Evolutionary conservation across 148 eudicot species (phyloP).

Genomic region (Fagopyrum esculentum): DNA sequence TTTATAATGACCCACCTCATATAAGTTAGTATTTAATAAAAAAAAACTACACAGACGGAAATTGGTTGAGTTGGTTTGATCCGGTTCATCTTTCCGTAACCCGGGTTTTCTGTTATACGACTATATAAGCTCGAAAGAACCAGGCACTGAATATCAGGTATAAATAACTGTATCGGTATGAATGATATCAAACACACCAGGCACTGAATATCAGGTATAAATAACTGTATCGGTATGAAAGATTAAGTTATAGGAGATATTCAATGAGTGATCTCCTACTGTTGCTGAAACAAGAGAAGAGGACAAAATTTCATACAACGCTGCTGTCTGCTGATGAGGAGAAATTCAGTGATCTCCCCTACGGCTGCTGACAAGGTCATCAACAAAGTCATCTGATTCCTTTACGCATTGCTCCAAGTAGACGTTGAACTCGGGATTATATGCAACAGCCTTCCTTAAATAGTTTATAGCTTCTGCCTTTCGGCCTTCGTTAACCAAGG

Average conservation of each 20-base stretch:
- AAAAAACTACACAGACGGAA: no score
- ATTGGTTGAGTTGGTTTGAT: no score
- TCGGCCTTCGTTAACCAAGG: constrained; percentile 42
- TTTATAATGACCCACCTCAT: no score
- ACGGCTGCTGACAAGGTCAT: constrained; percentile 60
- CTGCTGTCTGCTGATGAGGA: background rate
- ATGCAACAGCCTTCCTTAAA: constrained; percentile 41
- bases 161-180: no score
- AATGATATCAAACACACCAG: no score
- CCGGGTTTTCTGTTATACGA: no score
- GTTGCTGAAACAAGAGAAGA: background rate
- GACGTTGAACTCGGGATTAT: constrained; percentile 33
- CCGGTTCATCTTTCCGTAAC: no score
- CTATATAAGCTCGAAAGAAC: no score
- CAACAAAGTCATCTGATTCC: constrained; percentile 35
- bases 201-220: no score
- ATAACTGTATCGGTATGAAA: no score
- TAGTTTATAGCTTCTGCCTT: constrained; percentile 55
- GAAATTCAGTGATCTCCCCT: constrained; percentile 52
- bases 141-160: no score
- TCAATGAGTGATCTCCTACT: background rate
- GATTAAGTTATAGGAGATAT: background rate
- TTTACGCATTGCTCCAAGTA: constrained; percentile 41
- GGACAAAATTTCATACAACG: background rate
- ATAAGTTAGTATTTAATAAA: no score